Evolutionary conservation across 2,329 filamentous ascomycete species (phyloP).

Genomic region (Corniculantispora saksenae): DNA sequence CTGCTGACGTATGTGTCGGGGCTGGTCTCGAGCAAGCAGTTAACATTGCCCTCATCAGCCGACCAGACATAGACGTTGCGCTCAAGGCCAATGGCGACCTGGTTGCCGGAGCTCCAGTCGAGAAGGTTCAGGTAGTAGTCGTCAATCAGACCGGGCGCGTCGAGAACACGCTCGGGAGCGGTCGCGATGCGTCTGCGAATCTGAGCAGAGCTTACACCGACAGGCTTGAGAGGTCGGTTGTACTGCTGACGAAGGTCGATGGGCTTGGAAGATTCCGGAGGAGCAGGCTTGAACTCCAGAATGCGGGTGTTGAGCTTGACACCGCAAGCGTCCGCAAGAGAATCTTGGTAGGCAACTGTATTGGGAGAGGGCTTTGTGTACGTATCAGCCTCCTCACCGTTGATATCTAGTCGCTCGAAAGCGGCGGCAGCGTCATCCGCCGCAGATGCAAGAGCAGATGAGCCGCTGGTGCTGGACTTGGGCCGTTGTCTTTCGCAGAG

Average conservation of each 20-base stretch:
- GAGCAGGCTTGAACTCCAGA: constrained; percentile 94
- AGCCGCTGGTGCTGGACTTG: constrained; percentile 69
- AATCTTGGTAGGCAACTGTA: constrained; percentile 87
- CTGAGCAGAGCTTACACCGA: constrained; percentile 73
- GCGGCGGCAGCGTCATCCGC: constrained; percentile 79
- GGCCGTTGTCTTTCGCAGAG: constrained; percentile 67
- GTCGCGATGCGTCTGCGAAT: constrained; percentile 91
- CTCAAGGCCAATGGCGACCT: constrained; percentile 96
- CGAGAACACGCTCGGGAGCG: constrained; percentile 91
- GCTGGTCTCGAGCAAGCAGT: constrained; percentile 82
- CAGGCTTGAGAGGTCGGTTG: constrained; percentile 88
- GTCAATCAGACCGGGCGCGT: constrained; percentile 92
- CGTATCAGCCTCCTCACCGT: constrained; percentile 66
- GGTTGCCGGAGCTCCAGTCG: constrained; percentile 97
- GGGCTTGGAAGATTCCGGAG: constrained; percentile 97
- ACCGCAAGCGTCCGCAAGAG: constrained; percentile 85
- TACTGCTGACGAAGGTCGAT: constrained; percentile 97
- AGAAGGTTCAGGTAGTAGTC: constrained; percentile 99
- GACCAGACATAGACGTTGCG: constrained; percentile 99
- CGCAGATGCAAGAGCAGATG: constrained; percentile 74
- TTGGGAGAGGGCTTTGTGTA: constrained; percentile 83
- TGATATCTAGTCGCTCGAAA: constrained; percentile 75
- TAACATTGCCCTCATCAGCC: constrained; percentile 87
- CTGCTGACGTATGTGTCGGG: constrained; percentile 95
- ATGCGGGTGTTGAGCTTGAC: constrained; percentile 94